Base-by-base conservation (phyloP, 1,139 yeast species). In the Geotrichum carabidarum region DNA sequence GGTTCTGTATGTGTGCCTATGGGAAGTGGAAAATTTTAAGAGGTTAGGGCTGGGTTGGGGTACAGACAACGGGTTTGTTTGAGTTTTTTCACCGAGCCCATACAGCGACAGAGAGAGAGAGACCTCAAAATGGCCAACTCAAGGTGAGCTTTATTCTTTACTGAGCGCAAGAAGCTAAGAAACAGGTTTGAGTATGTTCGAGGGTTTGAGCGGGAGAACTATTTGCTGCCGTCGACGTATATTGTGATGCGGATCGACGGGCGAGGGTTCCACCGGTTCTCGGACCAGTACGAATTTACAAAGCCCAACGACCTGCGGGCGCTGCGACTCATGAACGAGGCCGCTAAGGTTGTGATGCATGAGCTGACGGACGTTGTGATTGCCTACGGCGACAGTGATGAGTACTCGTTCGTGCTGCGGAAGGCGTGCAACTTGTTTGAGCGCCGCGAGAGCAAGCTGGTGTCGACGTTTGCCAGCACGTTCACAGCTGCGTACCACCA, bases 321-420 rank as follows among this genome's bases (percentile, higher is more conserved):
- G 0, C 71, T 93, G 49, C 71, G 75, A 9, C 79, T 90, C 56
- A 90, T 94, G 91, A 93, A 90, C 70, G 74, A 76, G 2, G 83
- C 96, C 1, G 99, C 99, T 0, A 63, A 66, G 57, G 78, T 79
- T 49, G 78, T 90, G 8, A 78, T 88, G 77, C 71, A 75, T 40
- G 74, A 75, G 45, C 76, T 86, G 27, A 81, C 88, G 8, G 99
- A 94, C 60, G 78, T 89, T 1, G 65, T 83, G 22, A 60, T 91
- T 68, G 95, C 96, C 0, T 93, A 86, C 67, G 99, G 99, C 0
- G 98, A 93, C 65, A 85, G 95, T 36, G 99, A 93, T 68, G 99
- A 93, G 71, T 93, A 86, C 68, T 86, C 94, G 22, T 91, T 91
- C 68, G 78, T 91, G 8, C 70, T 93, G 51, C 73, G 82, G 36